A percentile compares a stretch with the other conserved stretches of the same genome.
phyloP scores from a whole-genome alignment of 305 asterid species.

The Fraxinus paxiana region DNA sequence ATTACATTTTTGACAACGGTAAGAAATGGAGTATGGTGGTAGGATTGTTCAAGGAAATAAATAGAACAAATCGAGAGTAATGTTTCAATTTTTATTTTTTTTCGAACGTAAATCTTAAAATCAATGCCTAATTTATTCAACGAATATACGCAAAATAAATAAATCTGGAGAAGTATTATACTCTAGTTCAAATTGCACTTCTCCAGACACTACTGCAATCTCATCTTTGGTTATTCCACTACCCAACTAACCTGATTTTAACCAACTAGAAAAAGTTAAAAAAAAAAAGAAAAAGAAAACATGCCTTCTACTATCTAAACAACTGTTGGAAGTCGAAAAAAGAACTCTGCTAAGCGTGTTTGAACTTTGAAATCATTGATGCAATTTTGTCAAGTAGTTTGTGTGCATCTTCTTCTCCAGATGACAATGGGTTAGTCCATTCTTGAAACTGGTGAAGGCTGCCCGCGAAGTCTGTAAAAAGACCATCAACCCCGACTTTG shows the following conservation, averaged over 20 bases:
- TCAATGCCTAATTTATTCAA: not conserved
- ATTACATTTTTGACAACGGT: not conserved
- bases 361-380: conserved; percentile 47
- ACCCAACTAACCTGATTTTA: not conserved
- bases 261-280: not conserved
- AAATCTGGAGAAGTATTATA: not conserved
- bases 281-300: not conserved
- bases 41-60: not conserved
- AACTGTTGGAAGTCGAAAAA: not conserved
- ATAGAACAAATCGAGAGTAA: not conserved
- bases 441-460: conserved; percentile 83
- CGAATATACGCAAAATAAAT: not conserved
- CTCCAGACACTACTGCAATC: not conserved
- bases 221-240: not conserved
- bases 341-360: conserved; percentile 21
- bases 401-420: conserved; percentile 43
- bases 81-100: not conserved
- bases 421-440: conserved; percentile 52
- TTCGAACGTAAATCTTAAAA: not conserved
- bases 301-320: not conserved
- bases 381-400: conserved; percentile 48
- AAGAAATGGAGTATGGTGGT: not conserved
- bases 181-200: not conserved
- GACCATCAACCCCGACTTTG: conserved; percentile 76
- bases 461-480: conserved; percentile 85